Base-by-base conservation (phyloP, 345 rosid species). In the Linum trigynum region DNA sequence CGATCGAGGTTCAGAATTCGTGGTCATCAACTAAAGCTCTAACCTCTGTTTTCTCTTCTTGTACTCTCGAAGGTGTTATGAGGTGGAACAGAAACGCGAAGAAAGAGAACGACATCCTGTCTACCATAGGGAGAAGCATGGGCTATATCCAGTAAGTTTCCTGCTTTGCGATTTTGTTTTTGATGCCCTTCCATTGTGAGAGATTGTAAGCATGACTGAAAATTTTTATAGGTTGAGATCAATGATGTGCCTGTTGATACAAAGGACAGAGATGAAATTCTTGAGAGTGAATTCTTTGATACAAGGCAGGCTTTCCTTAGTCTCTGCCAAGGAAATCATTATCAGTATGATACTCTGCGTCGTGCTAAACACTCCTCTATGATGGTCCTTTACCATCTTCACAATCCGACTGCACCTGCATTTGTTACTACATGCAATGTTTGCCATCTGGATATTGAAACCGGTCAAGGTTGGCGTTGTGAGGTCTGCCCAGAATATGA, bases 361-460 rank as follows among this genome's bases (percentile, higher is more conserved):
- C 89, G 99, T 65, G 99, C 99, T 53, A 94, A 94, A 65, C 99
- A 94, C 78, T 94, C 99, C 23, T 94, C 99, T 17, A 94, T 94
- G 97, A 94, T 94, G 99, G 88, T 94, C 41, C 96, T 94, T 48
- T 94, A 94, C 84, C 99, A 94, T 80, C 91, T 94, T 57, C 97
- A 94, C 64, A 94, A 94, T 78, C 99, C 99, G 69, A 90, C 97
- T 57, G 99, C 96, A 50, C 99, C 97, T 67, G 97, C 99, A 23
- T 94, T 90, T 79, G 97, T 94, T 45, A 84, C 86, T 0, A 88
- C 96, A n/a, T 94, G 99, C 84, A 83, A 85, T 63, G 62, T 80
- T 64, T 94, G 99, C 63, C 82, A 78, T 72, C 91, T 85, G 67
- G 99, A 94, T 78, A 86, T 94, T 58, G 97, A 94, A 86, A 81